Base-by-base conservation (phyloP, 2,329 filamentous ascomycete genomes). In the Talaromyces funiculosus region DNA sequence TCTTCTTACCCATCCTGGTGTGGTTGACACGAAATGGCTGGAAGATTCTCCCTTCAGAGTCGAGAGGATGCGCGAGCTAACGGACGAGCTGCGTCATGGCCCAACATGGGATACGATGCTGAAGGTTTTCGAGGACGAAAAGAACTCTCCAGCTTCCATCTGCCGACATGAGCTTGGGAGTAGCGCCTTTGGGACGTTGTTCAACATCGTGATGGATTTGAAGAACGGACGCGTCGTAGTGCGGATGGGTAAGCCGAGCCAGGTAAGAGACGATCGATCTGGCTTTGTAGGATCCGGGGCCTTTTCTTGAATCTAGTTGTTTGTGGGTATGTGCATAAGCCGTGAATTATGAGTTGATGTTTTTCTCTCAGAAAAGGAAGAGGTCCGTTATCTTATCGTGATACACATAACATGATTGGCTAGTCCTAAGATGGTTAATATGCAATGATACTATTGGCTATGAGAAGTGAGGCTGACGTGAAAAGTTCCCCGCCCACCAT, bases 391-490 rank as follows among this genome's bases (percentile, higher is more conserved):
- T 53, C 49, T 53, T 53, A 53, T 53, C 49, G 29, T 12, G 16
- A n/a, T 31, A n/a, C 9, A 14, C 20, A 37, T 18, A 33, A 51
- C n/a, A 10, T 51, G 29, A 51, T 10, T 2, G 4, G n/a, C 47
- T 51, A 51, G 47, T 51, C 47, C 26, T 3, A 16, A 22, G 20
- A 14, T 2, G 18, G 29, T 8, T 35, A 51, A 3, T n/a, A 7
- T 16, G 2, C 2, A 20, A 40, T 8, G 4, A 20, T 47, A 0
- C 47, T 47, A 63, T 57, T 63, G 62, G 62, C 35, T n/a, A 1
- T 18, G 18, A 12, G 58, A 63, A 63, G 62, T 63, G 62, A 63
- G 61, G 62, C 62, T 59, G 57, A 53, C 56, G 24, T 31, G 29
- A 20, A 35, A 20, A 24, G 31, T n/a, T 22, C 18, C 38, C 42